Conservation (phyloP, 108 stramenopile species). For the Nannochloropsis salina region DNA sequence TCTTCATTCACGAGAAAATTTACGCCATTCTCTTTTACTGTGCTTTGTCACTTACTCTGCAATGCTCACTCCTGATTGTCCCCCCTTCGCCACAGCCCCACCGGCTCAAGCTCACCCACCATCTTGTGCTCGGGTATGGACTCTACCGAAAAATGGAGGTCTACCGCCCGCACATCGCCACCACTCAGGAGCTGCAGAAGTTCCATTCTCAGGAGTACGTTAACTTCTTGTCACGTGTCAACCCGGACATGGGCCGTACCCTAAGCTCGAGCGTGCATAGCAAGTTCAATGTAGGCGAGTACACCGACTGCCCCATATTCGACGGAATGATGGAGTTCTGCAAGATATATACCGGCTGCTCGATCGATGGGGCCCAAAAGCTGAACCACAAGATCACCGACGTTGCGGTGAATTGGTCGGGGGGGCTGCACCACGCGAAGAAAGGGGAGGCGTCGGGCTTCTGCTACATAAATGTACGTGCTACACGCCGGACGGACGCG, state of each 20-base stretch:
- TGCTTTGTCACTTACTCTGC: not conserved
- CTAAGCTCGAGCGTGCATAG: slow-evolving; percentile 64
- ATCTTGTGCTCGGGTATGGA: slow-evolving; percentile 87
- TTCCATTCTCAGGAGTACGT: slow-evolving; percentile 97
- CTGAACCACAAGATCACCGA: slow-evolving; percentile 85
- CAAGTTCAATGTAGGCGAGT: slow-evolving; percentile 88
- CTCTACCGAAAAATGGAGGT: slow-evolving; percentile 97
- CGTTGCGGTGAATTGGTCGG: slow-evolving; percentile 97
- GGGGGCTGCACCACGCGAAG: slow-evolving; percentile 99
- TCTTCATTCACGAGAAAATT: too few species aligned
- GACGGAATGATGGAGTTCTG: slow-evolving; percentile 97
- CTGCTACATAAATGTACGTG: slow-evolving; percentile 62
- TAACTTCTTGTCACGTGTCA: slow-evolving; percentile 75
- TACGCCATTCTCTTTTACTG: too few species aligned
- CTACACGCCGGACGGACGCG: not conserved
- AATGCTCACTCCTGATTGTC: not conserved
- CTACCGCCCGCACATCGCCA: slow-evolving; percentile 86
- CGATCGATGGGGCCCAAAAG: slow-evolving; percentile 90
- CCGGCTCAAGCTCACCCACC: slow-evolving; percentile 94
- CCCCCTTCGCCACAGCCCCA: slow-evolving; percentile 52
- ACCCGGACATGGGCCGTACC: slow-evolving; percentile 78
- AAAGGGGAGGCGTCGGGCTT: slow-evolving; percentile 92
- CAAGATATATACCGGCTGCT: slow-evolving; percentile 86
- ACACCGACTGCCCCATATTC: slow-evolving; percentile 97
- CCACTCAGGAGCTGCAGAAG: slow-evolving; percentile 74